These are phyloP conservation scores for Annona squamosa DNA, from an alignment of 164 flowering plant genomes.

Conservation along the genomic window DNA sequence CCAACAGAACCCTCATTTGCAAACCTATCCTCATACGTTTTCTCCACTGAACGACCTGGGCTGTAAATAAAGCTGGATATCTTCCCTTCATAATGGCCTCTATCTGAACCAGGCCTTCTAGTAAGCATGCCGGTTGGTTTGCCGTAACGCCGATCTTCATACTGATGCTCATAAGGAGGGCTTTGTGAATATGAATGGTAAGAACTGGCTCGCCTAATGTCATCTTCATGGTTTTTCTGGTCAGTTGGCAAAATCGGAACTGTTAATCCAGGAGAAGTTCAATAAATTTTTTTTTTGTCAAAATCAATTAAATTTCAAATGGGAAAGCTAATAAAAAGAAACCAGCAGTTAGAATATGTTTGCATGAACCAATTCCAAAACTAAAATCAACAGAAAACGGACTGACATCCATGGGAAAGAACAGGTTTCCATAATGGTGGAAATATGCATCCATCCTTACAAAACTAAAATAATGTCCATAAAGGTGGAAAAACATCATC, in stretches of 20 bases:
- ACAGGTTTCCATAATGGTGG: too few relatives aligned
- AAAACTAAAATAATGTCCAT: too few relatives aligned
- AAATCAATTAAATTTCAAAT: constrained; percentile 5
- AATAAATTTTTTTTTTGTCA: neutral
- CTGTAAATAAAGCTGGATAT: constrained; percentile 60
- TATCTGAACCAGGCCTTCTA: constrained; percentile 87
- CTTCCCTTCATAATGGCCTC: constrained; percentile 61
- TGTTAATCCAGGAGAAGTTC: constrained; percentile 5
- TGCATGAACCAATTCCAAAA: neutral
- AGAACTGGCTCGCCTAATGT: constrained; percentile 84
- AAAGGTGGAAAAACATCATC: too few relatives aligned
- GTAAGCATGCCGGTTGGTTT: constrained; percentile 56
- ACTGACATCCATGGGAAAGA: too few relatives aligned
- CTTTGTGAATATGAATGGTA: constrained; percentile 98
- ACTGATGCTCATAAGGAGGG: constrained; percentile 96
- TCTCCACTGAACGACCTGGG: constrained; percentile 60
- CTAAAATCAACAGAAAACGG: neutral
- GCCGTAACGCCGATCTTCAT: constrained; percentile 88
- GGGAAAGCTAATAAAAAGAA: neutral
- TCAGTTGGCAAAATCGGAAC: constrained; percentile 25
- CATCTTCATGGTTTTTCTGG: constrained; percentile 49
- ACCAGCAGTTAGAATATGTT: neutral
- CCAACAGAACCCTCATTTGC: constrained; percentile 67
- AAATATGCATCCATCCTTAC: too few relatives aligned
- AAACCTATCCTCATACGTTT: constrained; percentile 57